Conservation (phyloP, 2,329 filamentous ascomycete species). For the Talaromyces sp. region DNA sequence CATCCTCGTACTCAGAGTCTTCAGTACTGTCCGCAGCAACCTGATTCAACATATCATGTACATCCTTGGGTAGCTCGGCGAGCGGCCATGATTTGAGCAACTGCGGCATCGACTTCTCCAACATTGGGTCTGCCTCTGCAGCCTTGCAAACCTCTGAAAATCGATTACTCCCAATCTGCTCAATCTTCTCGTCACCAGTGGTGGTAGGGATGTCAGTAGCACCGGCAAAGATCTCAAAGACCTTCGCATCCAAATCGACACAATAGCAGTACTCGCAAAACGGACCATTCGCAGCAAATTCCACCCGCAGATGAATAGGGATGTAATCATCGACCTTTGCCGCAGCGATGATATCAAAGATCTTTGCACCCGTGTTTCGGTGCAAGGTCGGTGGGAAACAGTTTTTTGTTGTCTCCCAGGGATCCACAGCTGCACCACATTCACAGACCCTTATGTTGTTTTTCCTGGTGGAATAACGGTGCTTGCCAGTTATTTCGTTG, state of each 20-base stretch:
- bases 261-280: conserved; percentile 30
- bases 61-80: conserved; percentile 5
- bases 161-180: neutral
- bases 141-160: conserved; percentile 6
- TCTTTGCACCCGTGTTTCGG: conserved; percentile 20
- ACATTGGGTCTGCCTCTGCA: neutral
- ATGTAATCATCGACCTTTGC: conserved; percentile 19
- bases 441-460: neutral
- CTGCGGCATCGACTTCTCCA: neutral
- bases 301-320: conserved; percentile 19
- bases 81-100: conserved; percentile 10
- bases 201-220: neutral
- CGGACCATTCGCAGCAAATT: conserved; percentile 23
- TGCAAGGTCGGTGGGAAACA: conserved; percentile 20
- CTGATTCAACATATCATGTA: conserved; percentile 3
- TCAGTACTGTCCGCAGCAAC: neutral
- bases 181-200: neutral
- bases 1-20: neutral
- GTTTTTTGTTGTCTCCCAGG: neutral
- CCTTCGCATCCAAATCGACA: conserved; percentile 24
- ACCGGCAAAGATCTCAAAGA: conserved; percentile 20
- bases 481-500: neutral
- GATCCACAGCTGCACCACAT: neutral
- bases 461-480: neutral
- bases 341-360: conserved; percentile 21